These are phyloP conservation scores for Grosmannia serpens DNA, from an alignment of 2,329 filamentous ascomycete species.

Conservation along the genomic window DNA sequence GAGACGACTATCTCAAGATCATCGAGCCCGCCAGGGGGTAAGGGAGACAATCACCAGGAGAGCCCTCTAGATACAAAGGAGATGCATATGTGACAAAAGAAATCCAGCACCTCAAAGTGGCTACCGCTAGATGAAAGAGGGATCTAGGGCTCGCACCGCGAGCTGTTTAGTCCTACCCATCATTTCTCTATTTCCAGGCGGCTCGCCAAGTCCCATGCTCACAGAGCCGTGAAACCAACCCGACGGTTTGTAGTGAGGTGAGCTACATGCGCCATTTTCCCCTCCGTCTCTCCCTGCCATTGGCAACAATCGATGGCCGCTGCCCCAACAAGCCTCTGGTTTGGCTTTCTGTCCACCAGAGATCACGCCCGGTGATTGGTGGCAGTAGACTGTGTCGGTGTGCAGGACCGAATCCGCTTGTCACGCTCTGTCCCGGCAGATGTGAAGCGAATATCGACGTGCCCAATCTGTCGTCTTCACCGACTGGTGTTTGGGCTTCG, in stretches of 20 bases:
- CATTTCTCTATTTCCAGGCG: conserved; percentile 34
- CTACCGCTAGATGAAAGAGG: neutral
- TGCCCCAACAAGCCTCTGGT: neutral
- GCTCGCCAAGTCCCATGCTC: conserved; percentile 20
- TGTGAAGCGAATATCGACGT: neutral
- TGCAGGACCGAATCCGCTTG: neutral
- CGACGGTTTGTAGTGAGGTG: conserved; percentile 1
- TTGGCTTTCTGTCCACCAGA: neutral
- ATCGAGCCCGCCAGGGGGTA: conserved; percentile 15
- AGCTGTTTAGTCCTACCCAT: neutral
- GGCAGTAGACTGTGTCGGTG: neutral
- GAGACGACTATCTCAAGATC: conserved; percentile 1
- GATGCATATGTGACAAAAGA: conserved; percentile 14
- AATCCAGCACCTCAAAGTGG: conserved; percentile 4
- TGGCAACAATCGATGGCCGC: neutral
- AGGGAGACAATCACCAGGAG: conserved; percentile 28
- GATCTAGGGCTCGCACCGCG: neutral
- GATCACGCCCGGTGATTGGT: neutral
- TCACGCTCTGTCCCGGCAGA: neutral
- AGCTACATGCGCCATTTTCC: neutral
- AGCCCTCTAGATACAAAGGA: conserved; percentile 25
- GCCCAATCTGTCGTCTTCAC: neutral
- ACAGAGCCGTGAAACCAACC: neutral
- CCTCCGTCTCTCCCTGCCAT: neutral
- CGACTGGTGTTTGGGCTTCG: neutral